Evolutionary conservation across 2,329 filamentous ascomycete genomes (phyloP).

Genomic region (Lecanosticta acicola): DNA sequence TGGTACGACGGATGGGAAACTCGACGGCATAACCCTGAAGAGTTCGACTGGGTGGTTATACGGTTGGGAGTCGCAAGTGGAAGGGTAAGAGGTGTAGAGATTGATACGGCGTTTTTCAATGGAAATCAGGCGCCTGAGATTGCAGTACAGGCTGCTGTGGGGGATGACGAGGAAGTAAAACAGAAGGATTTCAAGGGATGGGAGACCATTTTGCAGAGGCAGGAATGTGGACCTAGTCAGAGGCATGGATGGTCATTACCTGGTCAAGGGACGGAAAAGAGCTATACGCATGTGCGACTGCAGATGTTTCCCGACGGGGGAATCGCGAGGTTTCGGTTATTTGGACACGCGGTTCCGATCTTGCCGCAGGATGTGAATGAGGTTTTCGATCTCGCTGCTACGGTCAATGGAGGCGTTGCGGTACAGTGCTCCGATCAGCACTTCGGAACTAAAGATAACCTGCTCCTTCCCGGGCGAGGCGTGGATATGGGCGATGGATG

Average conservation of each 20-base stretch:
- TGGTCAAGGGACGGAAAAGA: constrained; percentile 48
- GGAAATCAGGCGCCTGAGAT: constrained; percentile 78
- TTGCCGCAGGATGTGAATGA: constrained; percentile 62
- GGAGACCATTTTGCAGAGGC: constrained; percentile 64
- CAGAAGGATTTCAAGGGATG: constrained; percentile 45
- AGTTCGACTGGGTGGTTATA: constrained; percentile 57
- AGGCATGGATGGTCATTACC: constrained; percentile 67
- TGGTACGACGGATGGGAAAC: constrained; percentile 65
- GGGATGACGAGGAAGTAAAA: constrained; percentile 58
- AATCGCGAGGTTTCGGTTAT: constrained; percentile 73
- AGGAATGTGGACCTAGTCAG: constrained; percentile 68
- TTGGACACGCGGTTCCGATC: constrained; percentile 68
- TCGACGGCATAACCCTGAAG: constrained; percentile 52
- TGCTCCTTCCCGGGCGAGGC: constrained; percentile 71
- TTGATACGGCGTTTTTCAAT: constrained; percentile 76
- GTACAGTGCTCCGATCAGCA: constrained; percentile 75
- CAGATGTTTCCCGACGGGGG: constrained; percentile 85
- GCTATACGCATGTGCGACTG: constrained; percentile 72
- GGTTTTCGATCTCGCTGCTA: constrained; percentile 69
- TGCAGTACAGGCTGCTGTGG: constrained; percentile 63
- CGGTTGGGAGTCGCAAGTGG: constrained; percentile 61
- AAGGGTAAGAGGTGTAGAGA: constrained; percentile 66
- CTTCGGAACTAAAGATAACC: constrained; percentile 74
- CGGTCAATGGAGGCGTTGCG: constrained; percentile 72
- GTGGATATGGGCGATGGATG: constrained; percentile 85